These are phyloP conservation scores for Voacanga thouarsii DNA, from an alignment of 257 asterid genomes.

Conservation along the genomic window DNA sequence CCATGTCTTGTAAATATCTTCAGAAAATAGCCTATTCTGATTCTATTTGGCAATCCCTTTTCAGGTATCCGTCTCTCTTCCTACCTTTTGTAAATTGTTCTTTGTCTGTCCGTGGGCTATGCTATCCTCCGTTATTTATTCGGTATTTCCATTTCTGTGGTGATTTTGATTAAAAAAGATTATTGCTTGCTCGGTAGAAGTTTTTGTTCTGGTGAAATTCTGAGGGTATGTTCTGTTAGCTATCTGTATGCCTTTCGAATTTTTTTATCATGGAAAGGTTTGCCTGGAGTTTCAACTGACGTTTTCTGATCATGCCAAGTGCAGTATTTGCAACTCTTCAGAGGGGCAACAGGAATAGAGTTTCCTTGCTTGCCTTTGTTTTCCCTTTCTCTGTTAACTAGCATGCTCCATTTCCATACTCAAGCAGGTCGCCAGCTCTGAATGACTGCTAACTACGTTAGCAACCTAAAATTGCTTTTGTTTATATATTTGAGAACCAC, in stretches of 20 bases:
- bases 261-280: neutral
- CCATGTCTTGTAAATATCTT: conserved; percentile 60
- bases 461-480: no score
- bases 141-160: neutral
- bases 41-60: conserved; percentile 60
- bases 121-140: neutral
- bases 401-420: neutral
- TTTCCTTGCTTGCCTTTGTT: no score
- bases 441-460: no score
- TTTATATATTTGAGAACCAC: neutral
- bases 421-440: neutral
- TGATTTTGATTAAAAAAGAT: neutral
- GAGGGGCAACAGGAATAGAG: no score
- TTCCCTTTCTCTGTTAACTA: no score
- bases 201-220: neutral
- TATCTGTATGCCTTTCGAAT: neutral
- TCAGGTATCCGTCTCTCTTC: conserved; percentile 39
- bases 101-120: neutral
- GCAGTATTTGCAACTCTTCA: no score
- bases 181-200: neutral
- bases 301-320: neutral
- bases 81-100: neutral
- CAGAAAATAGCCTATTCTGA: conserved; percentile 60
- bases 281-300: neutral
- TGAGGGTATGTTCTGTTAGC: neutral